Evolutionary conservation across 768 basidiomycete species (phyloP).

Genomic region (Glaciozyma martinii): DNA sequence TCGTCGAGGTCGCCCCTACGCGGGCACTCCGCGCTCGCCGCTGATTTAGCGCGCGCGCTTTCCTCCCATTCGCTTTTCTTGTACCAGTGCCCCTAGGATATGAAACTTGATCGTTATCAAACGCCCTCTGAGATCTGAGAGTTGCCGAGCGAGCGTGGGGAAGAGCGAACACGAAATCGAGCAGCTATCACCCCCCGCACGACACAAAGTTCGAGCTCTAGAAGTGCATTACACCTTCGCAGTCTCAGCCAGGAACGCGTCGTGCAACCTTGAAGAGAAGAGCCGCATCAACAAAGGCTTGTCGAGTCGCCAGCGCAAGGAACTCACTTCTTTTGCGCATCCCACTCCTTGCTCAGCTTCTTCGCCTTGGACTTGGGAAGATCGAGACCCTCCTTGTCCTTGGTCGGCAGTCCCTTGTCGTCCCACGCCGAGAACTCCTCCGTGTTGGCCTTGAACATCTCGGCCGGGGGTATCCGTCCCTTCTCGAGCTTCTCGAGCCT

Average conservation of each 20-base stretch:
- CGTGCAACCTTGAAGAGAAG: slow-evolving; percentile 14
- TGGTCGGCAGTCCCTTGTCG: slow-evolving; percentile 70
- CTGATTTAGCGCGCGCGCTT: too few relatives aligned
- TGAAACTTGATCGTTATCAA: too few relatives aligned
- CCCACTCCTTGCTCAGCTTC: slow-evolving; percentile 65
- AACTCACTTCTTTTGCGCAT: slow-evolving; percentile 54
- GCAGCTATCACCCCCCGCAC: too few relatives aligned
- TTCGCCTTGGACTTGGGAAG: slow-evolving; percentile 71
- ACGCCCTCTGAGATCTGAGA: too few relatives aligned
- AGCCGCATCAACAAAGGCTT: background rate
- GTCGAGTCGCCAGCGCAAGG: background rate
- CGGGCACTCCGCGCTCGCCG: too few relatives aligned
- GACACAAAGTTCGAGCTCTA: too few relatives aligned
- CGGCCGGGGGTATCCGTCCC: slow-evolving; percentile 61
- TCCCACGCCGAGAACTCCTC: slow-evolving; percentile 74
- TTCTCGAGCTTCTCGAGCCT: slow-evolving; percentile 67
- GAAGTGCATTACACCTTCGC: too few relatives aligned
- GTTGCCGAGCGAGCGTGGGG: too few relatives aligned
- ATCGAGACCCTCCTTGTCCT: slow-evolving; percentile 75
- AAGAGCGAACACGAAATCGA: too few relatives aligned
- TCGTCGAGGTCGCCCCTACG: too few relatives aligned
- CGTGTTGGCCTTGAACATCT: slow-evolving; percentile 75
- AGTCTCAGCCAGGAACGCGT: slow-evolving; percentile 24
- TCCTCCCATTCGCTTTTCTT: too few relatives aligned
- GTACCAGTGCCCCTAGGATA: too few relatives aligned